Conservation (phyloP, 2,329 filamentous ascomycete genomes). For the Metarhizium album region DNA sequence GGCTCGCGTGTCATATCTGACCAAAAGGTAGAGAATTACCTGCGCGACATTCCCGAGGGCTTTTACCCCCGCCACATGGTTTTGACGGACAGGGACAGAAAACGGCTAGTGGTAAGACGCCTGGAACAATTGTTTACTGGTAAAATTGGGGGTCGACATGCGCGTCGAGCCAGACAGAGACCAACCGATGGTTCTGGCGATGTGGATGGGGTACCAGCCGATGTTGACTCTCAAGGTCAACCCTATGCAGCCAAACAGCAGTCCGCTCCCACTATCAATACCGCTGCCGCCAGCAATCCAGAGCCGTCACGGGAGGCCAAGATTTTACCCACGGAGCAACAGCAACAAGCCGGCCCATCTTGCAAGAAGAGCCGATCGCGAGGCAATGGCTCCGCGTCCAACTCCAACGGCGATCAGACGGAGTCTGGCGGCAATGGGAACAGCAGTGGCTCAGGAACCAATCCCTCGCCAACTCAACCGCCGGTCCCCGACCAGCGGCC, state of each 20-base stretch:
- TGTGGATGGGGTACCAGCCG: conserved; percentile 9
- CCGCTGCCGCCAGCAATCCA: not conserved
- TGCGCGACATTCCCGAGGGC: conserved; percentile 62
- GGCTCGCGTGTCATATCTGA: conserved; percentile 32
- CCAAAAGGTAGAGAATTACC: conserved; percentile 56
- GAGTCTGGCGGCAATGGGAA: conserved; percentile 29
- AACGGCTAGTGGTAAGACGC: conserved; percentile 64
- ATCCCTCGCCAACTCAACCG: conserved; percentile 29
- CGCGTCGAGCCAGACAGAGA: conserved; percentile 14
- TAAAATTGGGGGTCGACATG: conserved; percentile 38
- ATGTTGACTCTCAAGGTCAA: conserved; percentile 18
- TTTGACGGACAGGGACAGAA: conserved; percentile 64
- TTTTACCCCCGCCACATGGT: conserved; percentile 49
- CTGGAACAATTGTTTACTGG: conserved; percentile 77
- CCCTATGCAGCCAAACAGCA: conserved; percentile 22
- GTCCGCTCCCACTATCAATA: conserved; percentile 13
- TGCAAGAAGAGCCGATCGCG: conserved; percentile 30
- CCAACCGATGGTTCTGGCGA: conserved; percentile 6
- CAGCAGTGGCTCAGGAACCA: conserved; percentile 16
- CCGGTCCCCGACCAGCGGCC: conserved; percentile 58
- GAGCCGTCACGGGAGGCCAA: conserved; percentile 37
- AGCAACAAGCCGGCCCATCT: conserved; percentile 16
- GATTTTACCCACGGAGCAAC: conserved; percentile 28
- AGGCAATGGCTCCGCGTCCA: conserved; percentile 33
- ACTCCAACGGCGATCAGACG: conserved; percentile 37